Percentiles rank a stretch among this genome's conserved stretches.
These are phyloP conservation scores for Cercis canadensis DNA, from an alignment of 306 rosid species.

Conservation along the genomic window DNA sequence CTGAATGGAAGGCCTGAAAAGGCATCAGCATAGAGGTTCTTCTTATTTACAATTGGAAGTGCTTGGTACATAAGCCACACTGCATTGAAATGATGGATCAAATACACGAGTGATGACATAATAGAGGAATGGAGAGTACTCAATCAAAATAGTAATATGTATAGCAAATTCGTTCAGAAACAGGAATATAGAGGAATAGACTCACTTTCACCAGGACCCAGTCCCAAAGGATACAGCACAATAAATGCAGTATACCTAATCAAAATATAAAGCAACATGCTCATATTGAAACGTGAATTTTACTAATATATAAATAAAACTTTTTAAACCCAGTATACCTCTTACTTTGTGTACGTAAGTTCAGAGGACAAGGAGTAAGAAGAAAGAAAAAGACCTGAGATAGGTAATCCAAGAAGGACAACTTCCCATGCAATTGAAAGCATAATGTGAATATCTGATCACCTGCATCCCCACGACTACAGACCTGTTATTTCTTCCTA, in stretches of 20 bases:
- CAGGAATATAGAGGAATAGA: constrained; percentile 36
- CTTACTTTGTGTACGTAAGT: neutral
- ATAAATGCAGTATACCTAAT: constrained; percentile 90
- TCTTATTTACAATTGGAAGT: constrained; percentile 72
- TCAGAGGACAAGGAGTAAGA: neutral
- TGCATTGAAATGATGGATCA: constrained; percentile 49
- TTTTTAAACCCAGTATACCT: constrained; percentile 11
- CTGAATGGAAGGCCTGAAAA: constrained; percentile 63
- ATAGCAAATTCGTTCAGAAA: constrained; percentile 32
- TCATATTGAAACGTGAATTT: constrained; percentile 15
- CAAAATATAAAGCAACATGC: constrained; percentile 30
- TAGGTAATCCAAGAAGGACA: constrained; percentile 89
- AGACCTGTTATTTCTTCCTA: constrained; percentile 25
- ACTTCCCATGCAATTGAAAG: constrained; percentile 69
- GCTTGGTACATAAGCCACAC: constrained; percentile 87
- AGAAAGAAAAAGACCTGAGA: constrained; percentile 64
- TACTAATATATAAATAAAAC: neutral
- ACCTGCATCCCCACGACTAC: constrained; percentile 61
- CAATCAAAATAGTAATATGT: constrained; percentile 19
- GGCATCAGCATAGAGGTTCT: constrained; percentile 61
- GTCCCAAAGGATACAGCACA: constrained; percentile 80
- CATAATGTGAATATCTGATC: constrained; percentile 82
- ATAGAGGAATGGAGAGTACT: constrained; percentile 30
- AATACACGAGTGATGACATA: constrained; percentile 39
- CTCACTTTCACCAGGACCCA: constrained; percentile 92